Evolutionary conservation across 495 filamentous ascomycete genomes (phyloP), one percentile per base, ranked within the genome.

Genomic region (Poronia punctata): DNA sequence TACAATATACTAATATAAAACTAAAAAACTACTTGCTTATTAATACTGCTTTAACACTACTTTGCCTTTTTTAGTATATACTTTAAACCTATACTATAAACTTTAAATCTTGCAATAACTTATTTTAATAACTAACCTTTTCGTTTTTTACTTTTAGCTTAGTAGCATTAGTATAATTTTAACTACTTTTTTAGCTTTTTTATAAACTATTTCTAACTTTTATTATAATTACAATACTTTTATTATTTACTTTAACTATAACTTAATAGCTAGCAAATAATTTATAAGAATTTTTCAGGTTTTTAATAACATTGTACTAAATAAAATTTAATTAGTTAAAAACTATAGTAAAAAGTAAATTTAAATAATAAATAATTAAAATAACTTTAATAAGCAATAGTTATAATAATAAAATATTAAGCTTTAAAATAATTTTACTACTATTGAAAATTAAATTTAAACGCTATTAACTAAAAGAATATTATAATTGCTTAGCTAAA

Each of bases 41-140:
- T 59, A 14, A 57, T 47, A 17, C 59, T 59, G 25, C 50, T 40
- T 35, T 38, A 62, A 26, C 62, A n/a, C n/a, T n/a, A n/a, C n/a
- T n/a, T n/a, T n/a, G n/a, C n/a, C n/a, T n/a, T n/a, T n/a, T n/a
- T n/a, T n/a, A n/a, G 62, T 32, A 14, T 44, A 19, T 40, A 47
- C 17, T 43, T 17, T 3, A 25, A 47, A 18, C 50, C 43, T 8
- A 51, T 57, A 39, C 60, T 33, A 28, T 31, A 60, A 0, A 48
- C 51, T 0, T 49, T 57, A 24, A 52, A 57, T 40, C 49, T 59
- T 14, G 19, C 22, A 3, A 43, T 26, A 2, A 16, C 44, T 19
- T n/a, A 20, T 17, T 50, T 40, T 0, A 27, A 6, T 2, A 19
- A n/a, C n/a, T n/a, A n/a, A n/a, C n/a, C n/a, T n/a, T n/a, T n/a